A percentile compares a stretch with the other conserved stretches of the same genome.
Evolutionary conservation across 306 rosid genomes (phyloP).

Genomic region (Pueraria montana): DNA sequence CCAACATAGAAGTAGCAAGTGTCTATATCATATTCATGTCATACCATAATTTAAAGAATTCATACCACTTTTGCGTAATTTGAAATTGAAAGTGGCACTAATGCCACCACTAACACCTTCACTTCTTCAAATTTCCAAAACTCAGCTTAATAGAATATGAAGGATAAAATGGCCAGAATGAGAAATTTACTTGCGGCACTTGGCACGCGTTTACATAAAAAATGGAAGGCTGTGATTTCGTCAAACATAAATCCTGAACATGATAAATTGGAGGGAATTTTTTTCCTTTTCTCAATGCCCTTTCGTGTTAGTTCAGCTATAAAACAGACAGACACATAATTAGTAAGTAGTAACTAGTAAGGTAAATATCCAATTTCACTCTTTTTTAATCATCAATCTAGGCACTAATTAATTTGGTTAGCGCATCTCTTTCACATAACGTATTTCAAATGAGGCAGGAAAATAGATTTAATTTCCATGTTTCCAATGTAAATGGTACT

Average conservation of each 20-base stretch:
- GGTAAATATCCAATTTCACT: too few species aligned
- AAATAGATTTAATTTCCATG: conserved; percentile 5
- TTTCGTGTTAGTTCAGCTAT: too few species aligned
- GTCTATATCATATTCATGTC: not conserved
- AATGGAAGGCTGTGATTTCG: not conserved
- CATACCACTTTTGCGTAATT: not conserved
- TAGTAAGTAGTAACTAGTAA: not conserved
- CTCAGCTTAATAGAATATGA: not conserved
- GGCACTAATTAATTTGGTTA: conserved; percentile 47
- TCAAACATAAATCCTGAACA: not conserved
- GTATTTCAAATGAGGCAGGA: conserved; percentile 49
- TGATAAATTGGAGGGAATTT: not conserved
- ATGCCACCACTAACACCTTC: not conserved
- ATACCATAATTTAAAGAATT: not conserved
- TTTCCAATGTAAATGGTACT: not conserved
- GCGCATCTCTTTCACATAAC: conserved; percentile 13
- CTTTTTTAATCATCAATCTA: conserved; percentile 48
- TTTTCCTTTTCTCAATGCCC: not conserved
- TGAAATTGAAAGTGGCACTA: not conserved
- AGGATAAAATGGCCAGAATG: not conserved
- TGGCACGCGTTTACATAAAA: not conserved
- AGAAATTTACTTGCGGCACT: not conserved
- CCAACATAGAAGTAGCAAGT: not conserved
- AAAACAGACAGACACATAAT: not conserved
- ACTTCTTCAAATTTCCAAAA: not conserved